Percentiles rank a stretch among this genome's conserved stretches.
These are phyloP conservation scores for Podaxis sp. DNA, from an alignment of 768 basidiomycete genomes.

Conservation along the genomic window DNA sequence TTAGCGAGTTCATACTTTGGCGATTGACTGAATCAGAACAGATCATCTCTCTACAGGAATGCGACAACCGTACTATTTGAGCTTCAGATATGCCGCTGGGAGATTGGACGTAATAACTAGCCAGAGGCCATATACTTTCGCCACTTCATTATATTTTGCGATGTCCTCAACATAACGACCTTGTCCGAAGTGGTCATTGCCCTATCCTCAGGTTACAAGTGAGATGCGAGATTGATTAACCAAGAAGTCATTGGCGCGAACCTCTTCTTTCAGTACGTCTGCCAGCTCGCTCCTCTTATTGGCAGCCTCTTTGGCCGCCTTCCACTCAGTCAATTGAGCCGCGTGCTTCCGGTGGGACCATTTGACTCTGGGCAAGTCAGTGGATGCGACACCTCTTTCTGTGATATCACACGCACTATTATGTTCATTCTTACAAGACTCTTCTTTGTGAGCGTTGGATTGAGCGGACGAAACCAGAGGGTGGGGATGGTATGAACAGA, in stretches of 20 bases:
- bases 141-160: constrained; percentile 22
- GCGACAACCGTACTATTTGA: constrained; percentile 22
- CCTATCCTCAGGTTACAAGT: constrained; percentile 18
- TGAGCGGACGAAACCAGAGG: no score
- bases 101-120: constrained; percentile 32
- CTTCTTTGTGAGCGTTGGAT: no score
- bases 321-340: neutral
- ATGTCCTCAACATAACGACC: constrained; percentile 28
- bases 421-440: no score
- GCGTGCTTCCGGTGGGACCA: neutral
- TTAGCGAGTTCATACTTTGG: constrained; percentile 29
- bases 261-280: constrained; percentile 16
- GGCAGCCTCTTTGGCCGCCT: neutral
- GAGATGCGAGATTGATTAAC: neutral
- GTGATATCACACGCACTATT: neutral
- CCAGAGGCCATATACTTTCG: constrained; percentile 24
- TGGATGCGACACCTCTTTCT: neutral
- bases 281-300: constrained; percentile 1
- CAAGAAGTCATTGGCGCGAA: neutral
- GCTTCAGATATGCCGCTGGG: constrained; percentile 31
- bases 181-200: constrained; percentile 26
- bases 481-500: no score
- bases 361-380: neutral
- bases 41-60: neutral
- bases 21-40: neutral